Conservation (phyloP, 352 stramenopile species). For the Globisporangium sylvaticum region DNA sequence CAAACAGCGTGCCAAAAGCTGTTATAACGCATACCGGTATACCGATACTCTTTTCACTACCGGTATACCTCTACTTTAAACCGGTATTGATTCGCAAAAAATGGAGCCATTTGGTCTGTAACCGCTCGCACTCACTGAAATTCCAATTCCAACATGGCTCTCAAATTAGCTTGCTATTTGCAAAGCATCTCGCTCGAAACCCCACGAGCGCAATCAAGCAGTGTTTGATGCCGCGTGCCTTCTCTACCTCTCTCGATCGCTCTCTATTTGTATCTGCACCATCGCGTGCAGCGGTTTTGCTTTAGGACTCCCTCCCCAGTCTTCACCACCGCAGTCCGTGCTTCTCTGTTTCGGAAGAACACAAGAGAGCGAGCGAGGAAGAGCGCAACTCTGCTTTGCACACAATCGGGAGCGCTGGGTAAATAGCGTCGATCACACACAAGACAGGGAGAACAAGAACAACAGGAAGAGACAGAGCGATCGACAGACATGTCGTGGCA, state of each 20-base stretch:
- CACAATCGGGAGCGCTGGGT: neutral
- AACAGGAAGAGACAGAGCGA: no score
- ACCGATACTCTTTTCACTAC: neutral
- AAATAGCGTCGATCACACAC: neutral
- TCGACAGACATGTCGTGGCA: slow-evolving; percentile 64
- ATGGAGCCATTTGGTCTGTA: neutral
- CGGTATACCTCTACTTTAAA: neutral
- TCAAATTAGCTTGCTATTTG: neutral
- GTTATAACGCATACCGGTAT: neutral
- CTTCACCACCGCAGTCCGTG: neutral
- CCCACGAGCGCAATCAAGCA: neutral
- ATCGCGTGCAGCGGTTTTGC: slow-evolving; percentile 2
- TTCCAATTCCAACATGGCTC: neutral
- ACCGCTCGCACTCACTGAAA: neutral
- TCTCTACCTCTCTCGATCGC: neutral
- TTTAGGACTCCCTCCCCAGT: neutral
- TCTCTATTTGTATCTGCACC: neutral
- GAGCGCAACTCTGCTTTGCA: neutral
- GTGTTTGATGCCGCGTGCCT: neutral
- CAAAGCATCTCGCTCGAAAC: neutral
- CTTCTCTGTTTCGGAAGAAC: neutral
- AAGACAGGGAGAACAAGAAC: no score
- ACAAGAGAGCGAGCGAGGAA: neutral
- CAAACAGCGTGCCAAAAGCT: neutral
- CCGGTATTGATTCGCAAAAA: neutral